These are phyloP conservation scores for Fusarium multiceps DNA, from an alignment of 2,329 filamentous ascomycete species.

Conservation along the genomic window DNA sequence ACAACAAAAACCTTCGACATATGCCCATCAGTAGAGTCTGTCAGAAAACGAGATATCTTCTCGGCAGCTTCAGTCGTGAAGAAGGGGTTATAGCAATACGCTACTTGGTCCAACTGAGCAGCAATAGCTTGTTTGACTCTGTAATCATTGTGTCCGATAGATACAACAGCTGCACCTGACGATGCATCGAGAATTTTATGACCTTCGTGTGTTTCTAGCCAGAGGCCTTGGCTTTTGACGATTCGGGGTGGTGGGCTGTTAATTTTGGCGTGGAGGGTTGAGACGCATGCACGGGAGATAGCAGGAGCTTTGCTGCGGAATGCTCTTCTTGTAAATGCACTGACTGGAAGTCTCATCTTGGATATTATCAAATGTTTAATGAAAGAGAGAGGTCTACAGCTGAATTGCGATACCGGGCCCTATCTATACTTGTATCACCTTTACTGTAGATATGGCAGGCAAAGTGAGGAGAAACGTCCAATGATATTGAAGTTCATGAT, in stretches of 20 bases:
- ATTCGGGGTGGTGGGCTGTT: conserved; percentile 28
- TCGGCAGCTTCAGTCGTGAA: conserved; percentile 29
- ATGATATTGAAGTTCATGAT: conserved; percentile 9
- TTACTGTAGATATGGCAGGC: not conserved
- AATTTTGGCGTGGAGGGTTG: conserved; percentile 33
- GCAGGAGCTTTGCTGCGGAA: no score
- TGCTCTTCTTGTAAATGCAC: no score
- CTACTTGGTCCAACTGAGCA: conserved; percentile 16
- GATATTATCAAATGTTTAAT: no score
- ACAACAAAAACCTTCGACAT: conserved; percentile 27
- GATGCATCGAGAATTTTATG: conserved; percentile 28
- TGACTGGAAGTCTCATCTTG: not conserved
- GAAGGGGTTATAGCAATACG: conserved; percentile 34
- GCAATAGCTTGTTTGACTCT: conserved; percentile 30
- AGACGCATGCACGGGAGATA: conserved; percentile 2
- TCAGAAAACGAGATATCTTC: conserved; percentile 22
- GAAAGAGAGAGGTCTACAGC: no score
- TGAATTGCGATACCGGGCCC: not conserved
- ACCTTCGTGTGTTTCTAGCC: conserved; percentile 27
- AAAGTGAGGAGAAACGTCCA: conserved; percentile 15
- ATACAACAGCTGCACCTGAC: conserved; percentile 33
- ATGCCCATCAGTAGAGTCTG: conserved; percentile 13
- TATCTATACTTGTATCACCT: conserved; percentile 7
- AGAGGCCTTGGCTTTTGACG: conserved; percentile 21
- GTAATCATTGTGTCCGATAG: conserved; percentile 27